These are phyloP conservation scores for Staphylotrichum longicolle DNA, from an alignment of 495 filamentous ascomycete species.

Conservation along the genomic window DNA sequence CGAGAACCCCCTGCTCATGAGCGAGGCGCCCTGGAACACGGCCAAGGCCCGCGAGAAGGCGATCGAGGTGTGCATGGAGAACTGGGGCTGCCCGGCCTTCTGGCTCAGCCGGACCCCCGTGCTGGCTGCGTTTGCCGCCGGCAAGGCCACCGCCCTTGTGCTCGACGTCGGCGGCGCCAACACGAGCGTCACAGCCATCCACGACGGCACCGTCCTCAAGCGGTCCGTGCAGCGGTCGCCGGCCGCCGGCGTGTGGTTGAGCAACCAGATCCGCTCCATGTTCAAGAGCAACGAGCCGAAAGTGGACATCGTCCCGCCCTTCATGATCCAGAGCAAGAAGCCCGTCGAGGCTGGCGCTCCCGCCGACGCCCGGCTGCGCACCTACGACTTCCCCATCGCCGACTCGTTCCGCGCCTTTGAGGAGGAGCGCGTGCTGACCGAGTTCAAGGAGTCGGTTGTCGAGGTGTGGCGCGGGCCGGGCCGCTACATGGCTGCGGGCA, in stretches of 20 bases:
- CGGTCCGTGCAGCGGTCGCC: slow-evolving; percentile 81
- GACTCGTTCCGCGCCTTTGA: slow-evolving; percentile 74
- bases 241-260: slow-evolving; percentile 85
- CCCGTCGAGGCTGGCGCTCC: slow-evolving; percentile 85
- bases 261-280: slow-evolving; percentile 76
- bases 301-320: slow-evolving; percentile 80
- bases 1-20: slow-evolving; percentile 91
- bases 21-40: slow-evolving; percentile 89
- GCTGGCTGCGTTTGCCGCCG: slow-evolving; percentile 72
- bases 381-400: slow-evolving; percentile 63
- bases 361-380: slow-evolving; percentile 52
- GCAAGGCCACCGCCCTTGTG: slow-evolving; percentile 88
- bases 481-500: slow-evolving; percentile 56
- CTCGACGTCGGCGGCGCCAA: slow-evolving; percentile 90
- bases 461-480: slow-evolving; percentile 88
- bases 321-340: slow-evolving; percentile 78
- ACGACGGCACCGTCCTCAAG: slow-evolving; percentile 91
- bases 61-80: slow-evolving; percentile 94
- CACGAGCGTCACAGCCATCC: slow-evolving; percentile 84
- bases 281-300: slow-evolving; percentile 73
- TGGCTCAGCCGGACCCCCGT: slow-evolving; percentile 68
- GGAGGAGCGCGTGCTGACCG: slow-evolving; percentile 88
- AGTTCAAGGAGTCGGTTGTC: slow-evolving; percentile 97
- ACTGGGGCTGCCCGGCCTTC: slow-evolving; percentile 90
- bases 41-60: slow-evolving; percentile 83